Evolutionary conservation across 768 basidiomycete species (phyloP), one percentile per base, ranked within the genome.

Genomic region (Trichaptum fuscoviolaceum): DNA sequence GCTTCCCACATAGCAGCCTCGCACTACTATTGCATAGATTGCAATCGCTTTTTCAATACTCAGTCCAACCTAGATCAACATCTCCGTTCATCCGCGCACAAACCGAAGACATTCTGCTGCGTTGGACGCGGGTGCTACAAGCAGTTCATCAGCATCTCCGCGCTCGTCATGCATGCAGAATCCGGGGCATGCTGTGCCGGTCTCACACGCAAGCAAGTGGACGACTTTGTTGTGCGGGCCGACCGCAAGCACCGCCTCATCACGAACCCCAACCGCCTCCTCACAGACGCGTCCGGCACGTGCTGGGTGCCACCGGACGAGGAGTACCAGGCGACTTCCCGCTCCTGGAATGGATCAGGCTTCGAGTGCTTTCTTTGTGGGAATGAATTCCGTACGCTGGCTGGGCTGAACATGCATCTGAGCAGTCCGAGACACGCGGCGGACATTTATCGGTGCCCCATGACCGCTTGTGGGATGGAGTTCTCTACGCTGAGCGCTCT

Each of bases 311-410:
- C 30, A 3, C 30, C 30, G 30, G 4, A 57, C 1, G 25, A 27
- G 5, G 69, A 7, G 4, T 71, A 67, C 42, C n/a, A 64, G 27
- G 80, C 81, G 59, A 83, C 81, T 9, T 70, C 71, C 1, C 73
- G 68, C 34, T 77, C 83, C 15, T 83, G 77, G 77, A 84, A 84
- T 67, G 78, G 78, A 0, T 7, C 0, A 7, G 77, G 69, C 7
- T 91, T 79, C 73, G 88, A 91, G 74, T 91, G 90, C 74, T 84
- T 85, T 71, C 74, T 91, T 25, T 91, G 90, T 73, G 80, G 85
- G 72, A 65, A 64, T 25, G 69, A 62, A 15, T 87, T 81, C 69
- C 34, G 70, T 63, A 70, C 76, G 0, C 80, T 89, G 12, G 10
- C 15, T 0, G 76, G 74, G 7, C 79, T 91, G 62, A 88, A 91